Percentiles rank a stretch among this genome's conserved stretches.
These are phyloP conservation scores for Spraguea lophii DNA, from an alignment of 371 early-diverging fungal species.

Conservation along the genomic window DNA sequence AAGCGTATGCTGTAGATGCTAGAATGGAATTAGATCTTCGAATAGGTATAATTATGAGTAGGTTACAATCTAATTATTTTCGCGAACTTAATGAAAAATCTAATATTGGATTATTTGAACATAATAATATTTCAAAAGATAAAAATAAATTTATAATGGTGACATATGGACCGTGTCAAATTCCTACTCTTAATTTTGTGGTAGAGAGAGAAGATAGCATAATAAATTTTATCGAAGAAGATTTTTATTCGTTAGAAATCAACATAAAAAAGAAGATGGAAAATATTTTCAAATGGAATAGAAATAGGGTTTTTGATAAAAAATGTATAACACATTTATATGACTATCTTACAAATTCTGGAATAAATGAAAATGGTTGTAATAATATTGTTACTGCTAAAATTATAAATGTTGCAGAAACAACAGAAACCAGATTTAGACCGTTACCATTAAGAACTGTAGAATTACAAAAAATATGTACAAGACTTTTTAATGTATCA, in stretches of 20 bases:
- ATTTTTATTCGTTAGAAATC: constrained; percentile 66
- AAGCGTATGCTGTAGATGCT: constrained; percentile 68
- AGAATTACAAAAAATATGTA: constrained; percentile 68
- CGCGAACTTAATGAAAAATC: constrained; percentile 15
- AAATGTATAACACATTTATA: constrained; percentile 36
- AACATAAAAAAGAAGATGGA: constrained; percentile 42
- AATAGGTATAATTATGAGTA: constrained; percentile 78
- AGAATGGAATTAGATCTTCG: constrained; percentile 80
- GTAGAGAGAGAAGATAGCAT: constrained; percentile 64
- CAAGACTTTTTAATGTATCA: constrained; percentile 53
- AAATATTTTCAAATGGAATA: constrained; percentile 35
- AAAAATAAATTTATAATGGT: too few species aligned
- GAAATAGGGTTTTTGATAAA: constrained; percentile 43
- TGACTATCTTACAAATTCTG: constrained; percentile 12
- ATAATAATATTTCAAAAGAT: constrained; percentile 5
- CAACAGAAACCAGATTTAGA: constrained; percentile 44
- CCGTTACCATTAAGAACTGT: constrained; percentile 79
- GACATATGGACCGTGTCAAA: constrained; percentile 90
- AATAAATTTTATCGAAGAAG: constrained; percentile 63
- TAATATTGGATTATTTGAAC: neutral
- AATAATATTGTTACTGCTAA: too few species aligned
- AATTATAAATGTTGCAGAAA: neutral
- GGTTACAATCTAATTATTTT: constrained; percentile 65
- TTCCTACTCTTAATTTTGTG: constrained; percentile 93
- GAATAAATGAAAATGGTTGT: constrained; percentile 7